Base-by-base conservation (phyloP, 169 alveolate species). In the Plasmodium billcollinsi region DNA sequence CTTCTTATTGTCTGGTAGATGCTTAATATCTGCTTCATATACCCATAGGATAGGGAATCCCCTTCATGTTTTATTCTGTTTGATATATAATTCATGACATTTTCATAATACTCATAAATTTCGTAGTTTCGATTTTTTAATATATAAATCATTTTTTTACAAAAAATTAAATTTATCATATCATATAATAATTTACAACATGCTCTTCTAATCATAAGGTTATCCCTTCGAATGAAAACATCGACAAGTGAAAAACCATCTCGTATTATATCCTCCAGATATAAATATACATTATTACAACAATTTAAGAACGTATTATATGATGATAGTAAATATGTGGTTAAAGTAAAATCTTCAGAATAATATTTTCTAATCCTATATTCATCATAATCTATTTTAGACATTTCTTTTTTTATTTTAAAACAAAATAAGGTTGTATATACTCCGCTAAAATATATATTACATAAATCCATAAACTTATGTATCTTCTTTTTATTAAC, bases 361-460 rank as follows among this genome's bases (percentile, higher is more conserved):
- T 66, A 63, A 29, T 49, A 65, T n/a, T 78, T 78, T 66, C 54
- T 78, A 26, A 78, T 39, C 29, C 39, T 67, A 59, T 78, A 66
- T 66, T 78, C 76, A 52, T 78, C 89, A 66, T 78, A 78, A 50
- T 78, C 76, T 45, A 78, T 65, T 7, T 24, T 61, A 14, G 12
- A 12, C 24, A 39, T 58, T 65, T 50, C 89, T 45, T 52, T 78
- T 52, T 65, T 65, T 65, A n/a, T 50, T 21, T 47, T 78, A 26
- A 65, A 47, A 45, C 75, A 11, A 7, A 78, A 61, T 43, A 78
- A 47, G 29, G 65, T 78, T 6, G 67, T 52, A 45, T 78, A 78
- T 4, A 52, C 72, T 20, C 58, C 33, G 15, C 47, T 58, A 61
- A 78, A 78, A 54, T 65, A 78, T 47, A 65, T 49, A 58, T 39